Conservation (phyloP, 371 early-diverging fungal species). For the Funneliformis caledonium region DNA sequence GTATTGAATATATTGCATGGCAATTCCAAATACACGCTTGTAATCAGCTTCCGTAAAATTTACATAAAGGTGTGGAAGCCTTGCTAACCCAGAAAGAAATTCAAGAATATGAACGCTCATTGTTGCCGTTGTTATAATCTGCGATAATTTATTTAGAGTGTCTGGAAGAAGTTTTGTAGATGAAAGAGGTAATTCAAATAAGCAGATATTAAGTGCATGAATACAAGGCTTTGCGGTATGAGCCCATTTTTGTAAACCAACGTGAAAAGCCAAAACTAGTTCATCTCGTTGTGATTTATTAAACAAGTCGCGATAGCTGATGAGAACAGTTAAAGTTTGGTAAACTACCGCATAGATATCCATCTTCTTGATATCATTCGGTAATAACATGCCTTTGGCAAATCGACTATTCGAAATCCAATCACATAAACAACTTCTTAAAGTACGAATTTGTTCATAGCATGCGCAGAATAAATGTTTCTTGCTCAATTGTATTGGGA, state of each 20-base stretch:
- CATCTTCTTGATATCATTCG: constrained; percentile 66
- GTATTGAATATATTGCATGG: constrained; percentile 85
- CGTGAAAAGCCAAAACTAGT: constrained; percentile 76
- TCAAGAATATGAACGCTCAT: constrained; percentile 89
- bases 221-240: constrained; percentile 80
- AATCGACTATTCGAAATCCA: constrained; percentile 59
- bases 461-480: constrained; percentile 74
- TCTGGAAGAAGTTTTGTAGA: constrained; percentile 77
- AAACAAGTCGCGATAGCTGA: constrained; percentile 79
- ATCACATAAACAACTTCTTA: constrained; percentile 60
- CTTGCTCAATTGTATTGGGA: constrained; percentile 72
- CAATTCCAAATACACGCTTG: constrained; percentile 90
- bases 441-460: constrained; percentile 53
- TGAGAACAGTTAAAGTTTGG: constrained; percentile 66
- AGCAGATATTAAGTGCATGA: constrained; percentile 80
- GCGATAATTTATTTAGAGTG: constrained; percentile 76
- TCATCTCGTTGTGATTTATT: constrained; percentile 72
- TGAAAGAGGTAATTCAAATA: constrained; percentile 80
- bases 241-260: constrained; percentile 78
- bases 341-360: constrained; percentile 72
- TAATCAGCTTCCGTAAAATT: constrained; percentile 87
- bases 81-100: constrained; percentile 84
- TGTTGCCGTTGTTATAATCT: constrained; percentile 80
- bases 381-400: constrained; percentile 54
- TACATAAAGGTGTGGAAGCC: constrained; percentile 78